These are phyloP conservation scores for Herpetomonas tarakana DNA, from an alignment of 208 protist genomes.

Conservation along the genomic window DNA sequence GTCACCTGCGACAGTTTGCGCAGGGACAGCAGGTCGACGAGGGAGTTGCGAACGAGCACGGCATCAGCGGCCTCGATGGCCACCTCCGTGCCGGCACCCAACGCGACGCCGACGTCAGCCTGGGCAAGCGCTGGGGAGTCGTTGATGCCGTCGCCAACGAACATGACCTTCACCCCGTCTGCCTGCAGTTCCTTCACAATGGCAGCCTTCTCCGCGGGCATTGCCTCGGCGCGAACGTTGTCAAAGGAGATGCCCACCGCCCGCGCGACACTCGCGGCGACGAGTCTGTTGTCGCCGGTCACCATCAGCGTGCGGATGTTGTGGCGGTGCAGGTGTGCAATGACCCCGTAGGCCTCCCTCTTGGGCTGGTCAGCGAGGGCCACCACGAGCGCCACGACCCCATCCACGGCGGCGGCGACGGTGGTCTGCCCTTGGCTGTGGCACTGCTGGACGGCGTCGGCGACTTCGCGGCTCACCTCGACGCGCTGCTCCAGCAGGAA, in stretches of 20 bases:
- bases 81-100: slow-evolving; percentile 82
- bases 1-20: slow-evolving; percentile 54
- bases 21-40: slow-evolving; percentile 75
- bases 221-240: slow-evolving; percentile 73
- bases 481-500: slow-evolving; percentile 39
- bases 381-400: slow-evolving; percentile 36
- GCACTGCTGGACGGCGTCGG: slow-evolving; percentile 22
- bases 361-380: slow-evolving; percentile 86
- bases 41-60: slow-evolving; percentile 71
- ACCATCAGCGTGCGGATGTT: slow-evolving; percentile 68
- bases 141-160: slow-evolving; percentile 92
- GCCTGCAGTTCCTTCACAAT: slow-evolving; percentile 78
- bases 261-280: slow-evolving; percentile 55
- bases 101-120: slow-evolving; percentile 82
- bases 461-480: slow-evolving; percentile 21
- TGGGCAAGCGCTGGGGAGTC: slow-evolving; percentile 86
- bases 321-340: slow-evolving; percentile 52
- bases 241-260: slow-evolving; percentile 68
- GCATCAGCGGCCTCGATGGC: slow-evolving; percentile 83
- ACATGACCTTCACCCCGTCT: slow-evolving; percentile 46
- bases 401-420: slow-evolving; percentile 82
- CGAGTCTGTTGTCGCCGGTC: slow-evolving; percentile 76
- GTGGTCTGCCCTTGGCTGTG: slow-evolving; percentile 41
- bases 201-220: slow-evolving; percentile 79
- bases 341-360: slow-evolving; percentile 72